A percentile compares a stretch with the other conserved stretches of the same genome.
Conservation (phyloP, 2,329 filamentous ascomycete genomes). For the Pyricularia sp. region DNA sequence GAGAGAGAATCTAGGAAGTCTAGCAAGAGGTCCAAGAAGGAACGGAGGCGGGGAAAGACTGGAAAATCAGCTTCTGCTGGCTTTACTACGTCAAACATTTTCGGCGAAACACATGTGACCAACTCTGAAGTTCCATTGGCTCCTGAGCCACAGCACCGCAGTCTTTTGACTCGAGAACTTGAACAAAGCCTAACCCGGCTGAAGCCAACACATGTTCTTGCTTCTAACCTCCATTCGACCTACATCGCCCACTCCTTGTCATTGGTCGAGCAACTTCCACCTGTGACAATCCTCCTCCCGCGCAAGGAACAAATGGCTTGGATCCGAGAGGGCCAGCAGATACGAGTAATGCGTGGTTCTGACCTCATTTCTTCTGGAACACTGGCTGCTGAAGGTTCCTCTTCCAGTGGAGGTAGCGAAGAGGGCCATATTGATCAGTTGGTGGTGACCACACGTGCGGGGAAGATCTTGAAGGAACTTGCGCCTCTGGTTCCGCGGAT, state of each 20-base stretch:
- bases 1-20: no score
- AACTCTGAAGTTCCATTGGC: not conserved
- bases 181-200: not conserved
- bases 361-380: not conserved
- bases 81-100: not conserved
- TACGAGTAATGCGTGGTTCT: not conserved
- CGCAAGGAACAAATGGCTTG: not conserved
- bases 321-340: not conserved
- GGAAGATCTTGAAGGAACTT: slow-evolving; percentile 15
- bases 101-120: not conserved
- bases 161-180: not conserved
- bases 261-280: not conserved
- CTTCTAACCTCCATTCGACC: slow-evolving; percentile 7
- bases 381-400: not conserved
- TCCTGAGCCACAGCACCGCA: not conserved
- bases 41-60: not conserved
- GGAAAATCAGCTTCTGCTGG: not conserved
- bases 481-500: slow-evolving; percentile 18
- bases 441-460: slow-evolving; percentile 21
- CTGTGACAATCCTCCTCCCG: not conserved
- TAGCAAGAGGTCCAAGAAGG: no score
- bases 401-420: not conserved
- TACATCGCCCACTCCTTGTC: slow-evolving; percentile 11
- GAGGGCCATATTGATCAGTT: slow-evolving; percentile 16
- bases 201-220: slow-evolving; percentile 6